A percentile compares a stretch with the other conserved stretches of the same genome.
Evolutionary conservation across 345 rosid genomes (phyloP).

Genomic region (Kandelia obovata): DNA sequence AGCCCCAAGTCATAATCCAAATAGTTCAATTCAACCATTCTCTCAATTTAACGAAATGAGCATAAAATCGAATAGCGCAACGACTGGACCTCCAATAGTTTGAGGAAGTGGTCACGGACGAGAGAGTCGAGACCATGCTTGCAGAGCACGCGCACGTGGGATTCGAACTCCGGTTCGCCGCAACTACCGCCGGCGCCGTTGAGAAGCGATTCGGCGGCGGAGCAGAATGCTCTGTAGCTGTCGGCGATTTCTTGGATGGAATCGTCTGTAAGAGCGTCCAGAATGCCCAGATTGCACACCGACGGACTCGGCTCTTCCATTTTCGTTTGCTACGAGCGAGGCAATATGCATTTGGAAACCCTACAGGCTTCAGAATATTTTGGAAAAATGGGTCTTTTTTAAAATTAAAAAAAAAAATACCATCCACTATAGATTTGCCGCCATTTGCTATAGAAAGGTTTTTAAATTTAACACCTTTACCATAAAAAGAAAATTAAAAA

Average conservation of each 20-base stretch:
- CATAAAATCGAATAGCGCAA: not conserved
- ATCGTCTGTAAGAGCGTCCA: constrained; percentile 47
- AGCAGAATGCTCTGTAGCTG: constrained; percentile 56
- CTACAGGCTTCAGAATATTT: not conserved
- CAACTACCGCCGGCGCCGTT: constrained; percentile 40
- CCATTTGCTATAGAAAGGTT: no score
- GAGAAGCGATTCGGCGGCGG: constrained; percentile 54
- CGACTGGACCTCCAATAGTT: constrained; percentile 53
- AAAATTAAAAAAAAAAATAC: no score
- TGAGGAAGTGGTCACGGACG: constrained; percentile 67
- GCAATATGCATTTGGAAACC: not conserved
- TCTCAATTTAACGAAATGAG: not conserved
- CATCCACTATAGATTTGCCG: no score
- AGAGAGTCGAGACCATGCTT: constrained; percentile 65
- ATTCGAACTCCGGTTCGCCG: constrained; percentile 39
- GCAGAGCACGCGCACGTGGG: constrained; percentile 60
- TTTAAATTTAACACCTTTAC: no score
- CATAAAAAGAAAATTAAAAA: no score
- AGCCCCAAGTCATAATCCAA: not conserved
- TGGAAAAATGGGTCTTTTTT: no score
- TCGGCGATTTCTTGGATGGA: constrained; percentile 52
- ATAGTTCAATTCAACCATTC: not conserved
- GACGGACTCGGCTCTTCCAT: constrained; percentile 47
- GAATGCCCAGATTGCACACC: constrained; percentile 41
- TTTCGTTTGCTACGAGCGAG: not conserved